Evolutionary conservation across 441 rosid genomes (phyloP).

Genomic region (Erodium moschatum): DNA sequence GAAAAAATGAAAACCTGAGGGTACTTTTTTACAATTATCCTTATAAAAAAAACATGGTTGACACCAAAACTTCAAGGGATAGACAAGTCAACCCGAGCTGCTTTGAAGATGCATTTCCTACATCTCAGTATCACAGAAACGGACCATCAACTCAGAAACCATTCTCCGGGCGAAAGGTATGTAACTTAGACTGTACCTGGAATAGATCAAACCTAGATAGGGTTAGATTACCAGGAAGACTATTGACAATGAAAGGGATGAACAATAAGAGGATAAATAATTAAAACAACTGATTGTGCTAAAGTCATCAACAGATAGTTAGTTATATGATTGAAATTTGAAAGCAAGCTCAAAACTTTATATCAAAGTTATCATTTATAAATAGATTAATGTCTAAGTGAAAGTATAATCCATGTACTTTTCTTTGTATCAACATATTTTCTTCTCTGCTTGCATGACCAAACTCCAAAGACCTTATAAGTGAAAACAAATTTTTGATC

Average conservation of each 20-base stretch:
- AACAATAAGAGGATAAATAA: neutral
- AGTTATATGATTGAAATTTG: neutral
- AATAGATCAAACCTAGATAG: constrained; percentile 21
- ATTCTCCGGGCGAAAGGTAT: constrained; percentile 79
- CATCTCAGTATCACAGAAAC: constrained; percentile 72
- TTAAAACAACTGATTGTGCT: neutral
- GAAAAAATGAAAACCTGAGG: no score
- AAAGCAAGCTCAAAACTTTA: neutral
- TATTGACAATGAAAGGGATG: neutral
- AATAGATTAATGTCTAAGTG: neutral
- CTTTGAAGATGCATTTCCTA: constrained; percentile 20
- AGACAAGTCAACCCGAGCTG: neutral
- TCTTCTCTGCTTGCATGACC: neutral
- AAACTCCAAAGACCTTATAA: neutral
- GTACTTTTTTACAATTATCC: no score
- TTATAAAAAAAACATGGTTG: neutral
- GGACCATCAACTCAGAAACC: constrained; percentile 68
- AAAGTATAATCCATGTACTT: neutral
- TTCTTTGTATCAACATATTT: neutral
- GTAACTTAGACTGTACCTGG: constrained; percentile 89
- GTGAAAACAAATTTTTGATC: no score
- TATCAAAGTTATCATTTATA: neutral
- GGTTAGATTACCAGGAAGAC: neutral
- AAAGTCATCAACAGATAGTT: neutral
- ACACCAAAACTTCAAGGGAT: constrained; percentile 2